Conservation (phyloP, 805 yeast genomes). For the Candida germanica region DNA sequence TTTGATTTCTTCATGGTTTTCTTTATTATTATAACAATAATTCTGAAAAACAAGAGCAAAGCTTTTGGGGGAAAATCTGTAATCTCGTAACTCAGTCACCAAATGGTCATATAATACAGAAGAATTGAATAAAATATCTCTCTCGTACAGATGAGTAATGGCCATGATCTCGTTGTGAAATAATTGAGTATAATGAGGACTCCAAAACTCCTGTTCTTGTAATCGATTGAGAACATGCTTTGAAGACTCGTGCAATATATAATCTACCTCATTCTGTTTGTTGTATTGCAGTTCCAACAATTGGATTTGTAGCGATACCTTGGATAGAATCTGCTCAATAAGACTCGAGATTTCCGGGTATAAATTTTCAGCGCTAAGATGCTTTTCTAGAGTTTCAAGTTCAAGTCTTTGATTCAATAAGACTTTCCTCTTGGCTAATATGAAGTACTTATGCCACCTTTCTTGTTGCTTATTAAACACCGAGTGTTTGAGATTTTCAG, state of each 20-base stretch:
- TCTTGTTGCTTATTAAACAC: constrained; percentile 44
- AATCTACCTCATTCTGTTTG: constrained; percentile 50
- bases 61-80: constrained; percentile 5
- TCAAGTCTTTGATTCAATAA: constrained; percentile 44
- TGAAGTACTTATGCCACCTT: constrained; percentile 39
- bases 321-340: constrained; percentile 32
- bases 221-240: constrained; percentile 45
- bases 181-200: constrained; percentile 37
- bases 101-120: constrained; percentile 54
- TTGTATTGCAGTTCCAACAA: constrained; percentile 51
- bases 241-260: constrained; percentile 45
- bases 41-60: not conserved
- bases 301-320: constrained; percentile 43
- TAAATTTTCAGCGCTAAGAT: not conserved
- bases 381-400: constrained; percentile 15
- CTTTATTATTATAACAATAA: constrained; percentile 6
- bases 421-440: constrained; percentile 47
- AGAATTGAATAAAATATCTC: constrained; percentile 53
- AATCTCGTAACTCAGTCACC: constrained; percentile 22
- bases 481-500: constrained; percentile 40
- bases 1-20: constrained; percentile 3
- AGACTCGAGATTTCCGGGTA: constrained; percentile 16
- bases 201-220: constrained; percentile 57
- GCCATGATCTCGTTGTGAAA: constrained; percentile 41
- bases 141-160: constrained; percentile 48